Conservation (phyloP, 768 basidiomycete species). For the Mycena capillaripes region DNA sequence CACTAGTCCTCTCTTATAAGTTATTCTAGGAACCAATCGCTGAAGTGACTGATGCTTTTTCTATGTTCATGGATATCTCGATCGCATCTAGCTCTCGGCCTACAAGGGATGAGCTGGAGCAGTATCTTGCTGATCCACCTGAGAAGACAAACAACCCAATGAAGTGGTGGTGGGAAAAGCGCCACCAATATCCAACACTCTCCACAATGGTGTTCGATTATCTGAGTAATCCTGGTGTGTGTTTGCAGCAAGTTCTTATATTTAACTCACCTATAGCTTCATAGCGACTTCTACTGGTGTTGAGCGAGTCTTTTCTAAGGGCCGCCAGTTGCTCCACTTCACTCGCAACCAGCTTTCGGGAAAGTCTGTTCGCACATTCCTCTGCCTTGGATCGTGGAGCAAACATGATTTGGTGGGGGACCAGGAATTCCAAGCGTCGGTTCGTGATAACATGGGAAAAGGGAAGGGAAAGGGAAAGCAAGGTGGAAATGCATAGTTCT, state of each 20-base stretch:
- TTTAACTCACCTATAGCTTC: not conserved
- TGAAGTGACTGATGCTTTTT: not conserved
- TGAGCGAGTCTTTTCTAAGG: conserved; percentile 37
- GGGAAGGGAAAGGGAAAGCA: not conserved
- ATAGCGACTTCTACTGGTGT: conserved; percentile 39
- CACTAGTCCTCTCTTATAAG: too few species aligned
- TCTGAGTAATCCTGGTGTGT: conserved; percentile 33
- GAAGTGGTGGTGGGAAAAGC: conserved; percentile 33
- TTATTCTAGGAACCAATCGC: not conserved
- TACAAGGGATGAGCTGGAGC: conserved; percentile 23
- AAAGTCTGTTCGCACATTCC: conserved; percentile 27
- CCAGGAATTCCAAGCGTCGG: not conserved
- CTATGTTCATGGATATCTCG: conserved; percentile 3
- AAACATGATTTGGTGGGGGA: conserved; percentile 27
- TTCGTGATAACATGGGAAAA: conserved; percentile 6
- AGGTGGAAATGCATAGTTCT: not conserved
- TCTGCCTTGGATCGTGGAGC: conserved; percentile 39
- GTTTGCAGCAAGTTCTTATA: not conserved
- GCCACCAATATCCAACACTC: conserved; percentile 28
- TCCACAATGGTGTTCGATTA: conserved; percentile 35
- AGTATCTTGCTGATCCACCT: conserved; percentile 18
- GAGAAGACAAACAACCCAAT: conserved; percentile 28
- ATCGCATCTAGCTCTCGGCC: not conserved
- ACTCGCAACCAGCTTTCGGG: conserved; percentile 31
- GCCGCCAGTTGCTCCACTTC: conserved; percentile 37